Evolutionary conservation across 306 rosid genomes (phyloP).

Genomic region (Macrotyloma uniflorum): DNA sequence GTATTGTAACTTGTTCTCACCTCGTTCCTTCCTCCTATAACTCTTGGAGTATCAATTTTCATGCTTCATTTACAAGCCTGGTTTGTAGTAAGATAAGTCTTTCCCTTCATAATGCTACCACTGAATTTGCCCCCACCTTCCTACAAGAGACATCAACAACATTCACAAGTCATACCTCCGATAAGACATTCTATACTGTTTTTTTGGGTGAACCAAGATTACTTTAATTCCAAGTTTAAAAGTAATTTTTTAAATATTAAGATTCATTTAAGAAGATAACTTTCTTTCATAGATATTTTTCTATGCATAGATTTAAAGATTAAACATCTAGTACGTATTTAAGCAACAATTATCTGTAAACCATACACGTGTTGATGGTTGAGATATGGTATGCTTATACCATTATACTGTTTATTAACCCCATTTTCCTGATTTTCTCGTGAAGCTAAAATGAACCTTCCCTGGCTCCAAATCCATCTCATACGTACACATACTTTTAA

Average conservation of each 20-base stretch:
- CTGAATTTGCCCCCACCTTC: constrained; percentile 40
- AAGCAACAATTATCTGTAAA: not conserved
- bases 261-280: not conserved
- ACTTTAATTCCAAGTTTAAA: not conserved
- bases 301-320: too few relatives aligned
- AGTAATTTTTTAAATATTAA: not conserved
- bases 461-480: constrained; percentile 13
- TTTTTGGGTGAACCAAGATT: not conserved
- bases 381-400: too few relatives aligned
- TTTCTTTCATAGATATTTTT: not conserved
- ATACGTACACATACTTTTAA: not conserved
- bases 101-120: not conserved
- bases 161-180: constrained; percentile 19
- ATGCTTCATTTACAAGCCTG: constrained; percentile 45
- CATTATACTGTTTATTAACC: constrained; percentile 17
- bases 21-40: constrained; percentile 28
- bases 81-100: constrained; percentile 22
- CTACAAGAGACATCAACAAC: constrained; percentile 36
- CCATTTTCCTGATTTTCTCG: constrained; percentile 20
- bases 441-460: constrained; percentile 37
- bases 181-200: constrained; percentile 40
- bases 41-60: not conserved
- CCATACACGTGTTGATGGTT: not conserved
- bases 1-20: not conserved
- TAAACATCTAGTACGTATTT: not conserved